These are phyloP conservation scores for Coleophoma cylindrospora DNA, from an alignment of 2,329 filamentous ascomycete species.

Conservation along the genomic window DNA sequence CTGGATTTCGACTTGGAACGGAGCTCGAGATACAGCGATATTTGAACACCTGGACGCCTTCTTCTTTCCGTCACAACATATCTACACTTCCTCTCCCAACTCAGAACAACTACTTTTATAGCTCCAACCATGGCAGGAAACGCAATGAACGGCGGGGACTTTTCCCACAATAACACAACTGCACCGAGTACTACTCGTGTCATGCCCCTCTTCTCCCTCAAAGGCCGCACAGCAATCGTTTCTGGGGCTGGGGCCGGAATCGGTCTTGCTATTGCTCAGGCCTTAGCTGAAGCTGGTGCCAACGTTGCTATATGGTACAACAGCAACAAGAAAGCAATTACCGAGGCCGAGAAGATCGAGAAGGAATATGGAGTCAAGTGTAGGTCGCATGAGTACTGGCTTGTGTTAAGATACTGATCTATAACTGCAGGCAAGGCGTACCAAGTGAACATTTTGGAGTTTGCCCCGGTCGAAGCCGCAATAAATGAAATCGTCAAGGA, in stretches of 20 bases:
- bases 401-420: no score
- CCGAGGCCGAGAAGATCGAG: conserved; percentile 58
- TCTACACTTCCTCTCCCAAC: neutral
- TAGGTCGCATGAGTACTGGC: conserved; percentile 29
- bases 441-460: conserved; percentile 54
- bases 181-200: conserved; percentile 38
- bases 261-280: conserved; percentile 59
- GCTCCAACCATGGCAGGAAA: conserved; percentile 9
- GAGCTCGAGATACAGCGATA: neutral
- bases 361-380: conserved; percentile 63
- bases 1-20: neutral
- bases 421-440: conserved; percentile 48
- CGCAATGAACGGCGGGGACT: conserved; percentile 34
- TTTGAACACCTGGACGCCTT: neutral
- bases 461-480: conserved; percentile 38
- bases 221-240: conserved; percentile 65
- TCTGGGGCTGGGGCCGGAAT: conserved; percentile 67
- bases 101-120: neutral
- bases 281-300: conserved; percentile 63
- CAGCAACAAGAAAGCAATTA: conserved; percentile 58
- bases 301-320: conserved; percentile 72
- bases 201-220: conserved; percentile 63
- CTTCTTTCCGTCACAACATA: neutral
- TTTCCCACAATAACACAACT: conserved; percentile 51
- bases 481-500: conserved; percentile 53